phyloP scores from a whole-genome alignment of 371 early-diverging fungal genomes.

The Mucor indicus region DNA sequence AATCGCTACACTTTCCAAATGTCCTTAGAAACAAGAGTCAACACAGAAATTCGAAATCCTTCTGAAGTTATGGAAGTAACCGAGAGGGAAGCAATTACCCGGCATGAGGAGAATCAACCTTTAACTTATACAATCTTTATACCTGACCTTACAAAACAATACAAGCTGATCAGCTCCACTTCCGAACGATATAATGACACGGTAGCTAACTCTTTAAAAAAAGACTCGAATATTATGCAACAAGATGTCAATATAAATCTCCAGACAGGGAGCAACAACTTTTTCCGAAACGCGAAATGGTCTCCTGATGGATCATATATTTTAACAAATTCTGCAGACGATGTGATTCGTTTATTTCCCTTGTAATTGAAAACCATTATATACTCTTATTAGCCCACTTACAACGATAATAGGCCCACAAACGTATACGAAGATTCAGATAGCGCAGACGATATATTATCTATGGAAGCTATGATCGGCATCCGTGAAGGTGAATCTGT shows the following conservation, averaged over 20 bases:
- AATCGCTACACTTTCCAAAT: too few species aligned
- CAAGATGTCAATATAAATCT: slow-evolving; percentile 7
- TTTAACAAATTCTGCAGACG: slow-evolving; percentile 61
- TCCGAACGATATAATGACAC: slow-evolving; percentile 23
- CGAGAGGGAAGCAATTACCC: too few species aligned
- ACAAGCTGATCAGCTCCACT: slow-evolving; percentile 21
- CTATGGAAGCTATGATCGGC: slow-evolving; percentile 32
- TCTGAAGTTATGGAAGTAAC: too few species aligned
- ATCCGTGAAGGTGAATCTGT: slow-evolving; percentile 58
- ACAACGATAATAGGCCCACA: slow-evolving; percentile 13
- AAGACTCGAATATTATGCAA: slow-evolving; percentile 15
- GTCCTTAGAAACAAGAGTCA: too few species aligned
- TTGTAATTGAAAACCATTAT: slow-evolving; percentile 38
- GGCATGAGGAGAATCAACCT: too few species aligned
- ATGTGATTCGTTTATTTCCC: slow-evolving; percentile 55
- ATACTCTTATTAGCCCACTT: not conserved
- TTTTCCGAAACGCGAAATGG: slow-evolving; percentile 43
- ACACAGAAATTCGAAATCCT: too few species aligned
- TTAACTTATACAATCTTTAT: slow-evolving; percentile 18
- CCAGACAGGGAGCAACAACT: slow-evolving; percentile 24
- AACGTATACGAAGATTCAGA: slow-evolving; percentile 26
- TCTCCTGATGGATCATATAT: slow-evolving; percentile 69
- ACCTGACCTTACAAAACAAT: slow-evolving; percentile 12
- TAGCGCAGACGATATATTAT: not conserved
- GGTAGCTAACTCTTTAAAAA: slow-evolving; percentile 13